Base-by-base conservation (phyloP, 495 filamentous ascomycete species). In the Apodospora peruviana region DNA sequence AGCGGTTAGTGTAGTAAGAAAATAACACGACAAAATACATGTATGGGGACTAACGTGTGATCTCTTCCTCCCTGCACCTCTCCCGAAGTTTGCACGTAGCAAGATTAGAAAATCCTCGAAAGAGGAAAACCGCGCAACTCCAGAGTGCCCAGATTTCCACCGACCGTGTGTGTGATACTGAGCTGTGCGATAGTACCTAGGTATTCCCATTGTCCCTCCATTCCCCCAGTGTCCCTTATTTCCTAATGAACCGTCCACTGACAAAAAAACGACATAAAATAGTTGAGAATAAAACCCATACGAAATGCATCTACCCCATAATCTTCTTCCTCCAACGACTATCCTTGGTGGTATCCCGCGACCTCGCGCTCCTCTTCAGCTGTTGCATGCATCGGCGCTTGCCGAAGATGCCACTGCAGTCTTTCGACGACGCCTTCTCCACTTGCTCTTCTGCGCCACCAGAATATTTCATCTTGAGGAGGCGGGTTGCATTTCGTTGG, bases 401-500 rank as follows among this genome's bases (percentile, higher is more conserved):
- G 18, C 48, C 43, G 14, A 43, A 37, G 3, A 47, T 7, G 29
- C 39, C 22, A n/a, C 40, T 41, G 9, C 19, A 29, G 7, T 53
- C 45, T 29, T 37, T 51, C 4, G 24, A 16, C 42, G 24, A 8
- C 12, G 34, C 23, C 40, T 55, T 29, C 17, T 47, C 27, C 10
- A 2, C 5, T 4, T 11, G 12, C 20, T 47, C 34, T 23, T 51
- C 41, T 23, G 23, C 22, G 16, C 23, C 25, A 19, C 64, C 59
- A 14, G 39, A 49, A 32, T 51, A 45, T 52, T 58, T 68, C 40
- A 56, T 47, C 47, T 62, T 62, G 40, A 71, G 46, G 40, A 66
- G 62, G 5, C 39, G 27, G 23, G 65, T 48, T 12, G 70, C 73
- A 44, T 70, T 72, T 18, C 52, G 60, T 42, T 66, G 39, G 50